A percentile compares a stretch with the other conserved stretches of the same genome.
Conservation (phyloP, 495 filamentous ascomycete genomes). For the Peziza echinospora region DNA sequence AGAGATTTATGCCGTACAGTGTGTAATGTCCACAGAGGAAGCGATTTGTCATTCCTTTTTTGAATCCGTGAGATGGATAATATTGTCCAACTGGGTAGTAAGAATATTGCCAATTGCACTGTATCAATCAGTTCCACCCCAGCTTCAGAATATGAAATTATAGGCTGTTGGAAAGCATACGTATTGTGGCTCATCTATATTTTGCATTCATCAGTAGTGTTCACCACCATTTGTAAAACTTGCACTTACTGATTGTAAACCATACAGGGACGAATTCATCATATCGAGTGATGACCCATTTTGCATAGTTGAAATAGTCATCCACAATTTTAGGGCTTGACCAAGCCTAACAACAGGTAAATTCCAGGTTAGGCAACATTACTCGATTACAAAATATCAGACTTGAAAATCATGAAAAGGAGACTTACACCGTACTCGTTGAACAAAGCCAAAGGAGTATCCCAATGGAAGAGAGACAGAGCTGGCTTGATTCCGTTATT, state of each 20-base stretch:
- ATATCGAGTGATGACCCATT: constrained; percentile 24
- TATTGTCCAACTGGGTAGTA: constrained; percentile 21
- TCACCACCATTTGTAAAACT: constrained; percentile 4
- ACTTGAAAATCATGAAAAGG: no score
- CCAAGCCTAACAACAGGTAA: constrained; percentile 19
- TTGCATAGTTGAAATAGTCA: constrained; percentile 25
- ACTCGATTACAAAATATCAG: constrained; percentile 6
- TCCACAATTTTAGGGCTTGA: constrained; percentile 21
- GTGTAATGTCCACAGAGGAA: constrained; percentile 24
- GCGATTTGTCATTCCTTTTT: constrained; percentile 9
- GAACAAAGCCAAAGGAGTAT: constrained; percentile 25
- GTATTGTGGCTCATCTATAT: constrained; percentile 24
- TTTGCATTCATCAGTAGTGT: no score
- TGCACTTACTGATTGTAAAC: constrained; percentile 25
- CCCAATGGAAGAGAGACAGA: constrained; percentile 28
- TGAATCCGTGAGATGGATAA: constrained; percentile 20
- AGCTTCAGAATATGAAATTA: no score
- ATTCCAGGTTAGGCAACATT: constrained; percentile 3
- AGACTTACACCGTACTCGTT: constrained; percentile 24
- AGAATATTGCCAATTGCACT: constrained; percentile 23
- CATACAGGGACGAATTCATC: constrained; percentile 24
- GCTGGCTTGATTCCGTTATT: constrained; percentile 23
- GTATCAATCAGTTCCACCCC: no score
- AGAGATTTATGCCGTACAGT: constrained; percentile 7
- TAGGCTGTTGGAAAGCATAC: no score